Percentiles rank a stretch among this genome's conserved stretches.
These are phyloP conservation scores for Alternaria brassicae DNA, from an alignment of 2,329 filamentous ascomycete genomes.

Conservation along the genomic window DNA sequence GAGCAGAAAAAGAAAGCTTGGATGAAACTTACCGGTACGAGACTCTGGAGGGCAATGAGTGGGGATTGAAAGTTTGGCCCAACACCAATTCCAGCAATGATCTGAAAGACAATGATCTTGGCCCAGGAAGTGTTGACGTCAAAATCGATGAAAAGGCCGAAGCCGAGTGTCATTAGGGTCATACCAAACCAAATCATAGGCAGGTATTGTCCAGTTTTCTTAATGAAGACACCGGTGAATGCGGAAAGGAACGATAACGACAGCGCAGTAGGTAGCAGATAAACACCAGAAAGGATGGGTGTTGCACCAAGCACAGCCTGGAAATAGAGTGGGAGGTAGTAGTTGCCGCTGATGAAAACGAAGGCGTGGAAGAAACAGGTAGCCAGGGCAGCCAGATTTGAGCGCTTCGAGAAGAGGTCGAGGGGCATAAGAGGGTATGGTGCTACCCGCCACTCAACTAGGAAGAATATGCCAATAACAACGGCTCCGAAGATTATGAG, in stretches of 20 bases:
- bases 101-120: slow-evolving; percentile 51
- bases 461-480: slow-evolving; percentile 69
- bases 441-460: slow-evolving; percentile 76
- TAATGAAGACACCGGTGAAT: slow-evolving; percentile 60
- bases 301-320: slow-evolving; percentile 74
- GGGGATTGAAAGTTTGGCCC: slow-evolving; percentile 74
- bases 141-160: slow-evolving; percentile 50
- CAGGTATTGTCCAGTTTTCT: slow-evolving; percentile 56
- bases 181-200: slow-evolving; percentile 50
- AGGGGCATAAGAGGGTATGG: slow-evolving; percentile 80
- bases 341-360: slow-evolving; percentile 78
- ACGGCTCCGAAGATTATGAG: slow-evolving; percentile 76
- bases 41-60: slow-evolving; percentile 71
- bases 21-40: slow-evolving; percentile 55
- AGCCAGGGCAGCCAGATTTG: slow-evolving; percentile 70
- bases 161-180: slow-evolving; percentile 48
- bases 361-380: slow-evolving; percentile 77
- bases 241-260: slow-evolving; percentile 70
- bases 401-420: slow-evolving; percentile 70
- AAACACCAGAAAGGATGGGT: slow-evolving; percentile 76
- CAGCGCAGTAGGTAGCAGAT: slow-evolving; percentile 74
- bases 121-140: slow-evolving; percentile 43
- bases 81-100: slow-evolving; percentile 54
- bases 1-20: neutral
- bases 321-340: slow-evolving; percentile 87